Percentiles rank a stretch among this genome's conserved stretches.
These are phyloP conservation scores for Capsicum chinense DNA, from an alignment of 257 asterid species.

Conservation along the genomic window DNA sequence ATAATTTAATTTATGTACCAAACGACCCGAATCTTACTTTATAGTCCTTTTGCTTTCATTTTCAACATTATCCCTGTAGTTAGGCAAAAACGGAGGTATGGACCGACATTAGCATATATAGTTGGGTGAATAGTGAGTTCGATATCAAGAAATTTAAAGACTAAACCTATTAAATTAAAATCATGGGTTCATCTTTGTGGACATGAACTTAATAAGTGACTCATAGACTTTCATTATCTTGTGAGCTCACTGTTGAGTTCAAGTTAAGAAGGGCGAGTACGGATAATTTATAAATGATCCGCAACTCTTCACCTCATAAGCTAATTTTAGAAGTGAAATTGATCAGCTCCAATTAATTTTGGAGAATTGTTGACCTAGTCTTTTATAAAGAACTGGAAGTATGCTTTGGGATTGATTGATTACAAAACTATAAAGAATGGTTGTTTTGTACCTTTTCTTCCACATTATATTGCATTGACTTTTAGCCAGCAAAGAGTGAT, in stretches of 20 bases:
- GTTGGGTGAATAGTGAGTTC: neutral
- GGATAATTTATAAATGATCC: neutral
- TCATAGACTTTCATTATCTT: neutral
- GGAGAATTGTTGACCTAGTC: neutral
- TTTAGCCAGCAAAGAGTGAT: slow-evolving; percentile 18
- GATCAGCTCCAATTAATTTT: neutral
- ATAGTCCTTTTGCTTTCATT: neutral
- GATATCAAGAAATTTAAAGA: neutral
- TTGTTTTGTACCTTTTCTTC: neutral
- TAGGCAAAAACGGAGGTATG: neutral
- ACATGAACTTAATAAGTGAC: neutral
- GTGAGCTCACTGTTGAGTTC: neutral
- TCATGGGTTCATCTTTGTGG: neutral
- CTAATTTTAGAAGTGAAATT: neutral
- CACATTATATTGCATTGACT: neutral
- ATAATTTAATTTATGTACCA: too few species aligned
- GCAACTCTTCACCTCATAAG: neutral
- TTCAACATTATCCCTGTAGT: neutral
- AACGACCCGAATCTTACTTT: neutral
- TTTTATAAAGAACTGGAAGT: neutral
- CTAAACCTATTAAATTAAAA: neutral
- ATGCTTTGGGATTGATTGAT: slow-evolving; percentile 3
- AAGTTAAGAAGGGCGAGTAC: neutral
- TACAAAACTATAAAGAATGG: neutral
- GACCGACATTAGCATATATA: neutral